Evolutionary conservation across 2,329 filamentous ascomycete genomes (phyloP), one percentile per base, ranked within the genome.

Genomic region (Phialophora verrucosa): DNA sequence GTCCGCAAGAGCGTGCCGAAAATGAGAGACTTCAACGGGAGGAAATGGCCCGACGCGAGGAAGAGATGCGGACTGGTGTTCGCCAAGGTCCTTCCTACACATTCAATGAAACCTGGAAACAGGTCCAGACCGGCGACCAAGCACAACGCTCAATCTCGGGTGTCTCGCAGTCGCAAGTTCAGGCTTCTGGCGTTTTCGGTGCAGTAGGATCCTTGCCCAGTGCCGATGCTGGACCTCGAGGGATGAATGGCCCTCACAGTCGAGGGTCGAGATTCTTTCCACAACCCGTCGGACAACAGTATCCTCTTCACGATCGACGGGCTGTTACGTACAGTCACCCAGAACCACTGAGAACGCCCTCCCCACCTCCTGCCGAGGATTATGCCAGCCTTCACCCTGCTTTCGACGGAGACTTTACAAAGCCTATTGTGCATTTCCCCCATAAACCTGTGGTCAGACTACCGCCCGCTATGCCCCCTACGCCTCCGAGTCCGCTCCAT

Each of bases 371-470:
- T 6, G 87, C 87, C 4, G 87, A 89, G 70, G 80, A 82, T 63
- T 71, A 78, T 72, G 83, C 83, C 4, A 81, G 80, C 60, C 80
- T 75, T 49, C 84, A 89, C 72, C 87, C 87, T 17, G 87, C 82
- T 2, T 85, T 84, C 71, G 81, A 79, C 63, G 82, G 83, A 44
- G 80, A 84, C 67, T 76, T 75, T 12, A 76, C 75, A 32, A 81
- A 82, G 47, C 87, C 87, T 3, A 74, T 84, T 51, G 86, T 89
- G 56, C 84, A 83, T 71, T 78, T 89, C 49, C 87, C 87, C 2
- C 81, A 85, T 14, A 85, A 89, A 62, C 91, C 92, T 35, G 85
- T 92, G 29, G 93, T 98, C 12, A 92, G 90, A 75, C 84, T 98
- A 3, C 93, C 92, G 69, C 66, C 69, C 25, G 59, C 62, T 49